Base-by-base conservation (phyloP, 2,329 filamentous ascomycete genomes). In the Calonectria leucothoes region DNA sequence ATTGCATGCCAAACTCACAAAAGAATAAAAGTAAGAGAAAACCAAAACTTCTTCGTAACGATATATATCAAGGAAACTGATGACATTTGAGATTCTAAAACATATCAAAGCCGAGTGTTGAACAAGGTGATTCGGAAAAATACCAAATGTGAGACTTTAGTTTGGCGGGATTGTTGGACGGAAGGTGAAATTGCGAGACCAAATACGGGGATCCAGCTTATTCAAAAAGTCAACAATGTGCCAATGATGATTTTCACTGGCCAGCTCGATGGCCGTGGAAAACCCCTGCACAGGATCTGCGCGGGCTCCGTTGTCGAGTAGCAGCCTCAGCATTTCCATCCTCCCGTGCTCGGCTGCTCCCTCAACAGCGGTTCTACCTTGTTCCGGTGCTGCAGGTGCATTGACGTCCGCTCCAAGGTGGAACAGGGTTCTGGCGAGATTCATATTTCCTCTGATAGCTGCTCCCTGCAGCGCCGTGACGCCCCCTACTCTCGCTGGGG, bases 341-440 rank as follows among this genome's bases (percentile, higher is more conserved):
- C 70, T 72, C 10, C 70, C 66, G 27, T 72, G 70, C 45, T 72
- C 70, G 1, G 66, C 66, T 6, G 70, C 70, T 0, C 66, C 70
- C 39, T 72, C 70, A 0, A 72, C 7, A 6, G 66, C 66, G 2
- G 66, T 70, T n/a, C 70, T 66, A 11, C 70, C 70, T 15, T 65
- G 37, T 2, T 20, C 6, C 0, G 11, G 23, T 1, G 70, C 39
- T 20, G 66, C 57, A 0, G 31, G 6, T 0, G 70, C 70, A 20
- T 72, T 66, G 20, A 61, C 15, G 4, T 49, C 0, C 12, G 66
- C 66, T 20, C 39, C 20, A 0, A 2, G 23, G 0, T 5, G 14
- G 11, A 70, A 20, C 0, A 72, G 66, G 1, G 65, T 2, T 6
- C n/a, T 57, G 25, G 51, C 48, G 0, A 72, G 23, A 20, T 57